Percentiles rank a stretch among this genome's conserved stretches.
Evolutionary conservation across 257 asterid species (phyloP).

Genomic region (Solanum ahanhuiri): DNA sequence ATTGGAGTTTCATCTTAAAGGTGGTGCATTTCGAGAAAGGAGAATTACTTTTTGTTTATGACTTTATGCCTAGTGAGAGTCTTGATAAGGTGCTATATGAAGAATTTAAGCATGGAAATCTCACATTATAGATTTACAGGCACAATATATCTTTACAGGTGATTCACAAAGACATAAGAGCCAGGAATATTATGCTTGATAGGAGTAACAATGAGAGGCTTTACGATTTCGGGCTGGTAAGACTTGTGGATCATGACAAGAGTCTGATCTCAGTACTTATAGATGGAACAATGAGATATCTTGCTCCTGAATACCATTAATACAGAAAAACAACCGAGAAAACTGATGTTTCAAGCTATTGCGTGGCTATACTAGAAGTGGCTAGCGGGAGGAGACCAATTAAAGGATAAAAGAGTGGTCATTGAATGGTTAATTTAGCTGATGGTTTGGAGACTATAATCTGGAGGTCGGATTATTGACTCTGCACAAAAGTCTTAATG

Average conservation of each 20-base stretch:
- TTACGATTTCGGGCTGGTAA: slow-evolving; percentile 79
- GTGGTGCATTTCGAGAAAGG: slow-evolving; percentile 69
- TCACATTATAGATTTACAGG: no score
- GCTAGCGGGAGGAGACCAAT: slow-evolving; percentile 91
- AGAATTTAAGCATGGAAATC: slow-evolving; percentile 23
- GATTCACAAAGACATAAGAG: slow-evolving; percentile 40
- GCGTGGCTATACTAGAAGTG: slow-evolving; percentile 74
- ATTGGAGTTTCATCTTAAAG: slow-evolving; percentile 51
- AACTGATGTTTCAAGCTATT: slow-evolving; percentile 79
- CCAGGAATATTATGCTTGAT: slow-evolving; percentile 79
- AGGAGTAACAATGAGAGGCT: slow-evolving; percentile 47
- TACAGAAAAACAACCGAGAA: slow-evolving; percentile 84
- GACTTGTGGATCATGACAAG: slow-evolving; percentile 80
- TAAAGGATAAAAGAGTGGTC: slow-evolving; percentile 45
- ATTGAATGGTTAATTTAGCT: slow-evolving; percentile 70
- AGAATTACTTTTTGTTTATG: slow-evolving; percentile 79
- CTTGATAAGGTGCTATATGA: slow-evolving; percentile 49
- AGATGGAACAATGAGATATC: slow-evolving; percentile 91
- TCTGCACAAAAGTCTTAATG: slow-evolving; percentile 46
- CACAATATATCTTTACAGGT: no score
- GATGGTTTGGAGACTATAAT: slow-evolving; percentile 29
- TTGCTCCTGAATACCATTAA: slow-evolving; percentile 89
- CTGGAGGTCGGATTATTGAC: slow-evolving; percentile 13
- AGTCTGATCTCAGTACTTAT: slow-evolving; percentile 85
- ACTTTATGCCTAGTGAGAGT: slow-evolving; percentile 84